Evolutionary conservation across 768 basidiomycete species (phyloP), one percentile per base, ranked within the genome.

Genomic region (Suillus discolor): DNA sequence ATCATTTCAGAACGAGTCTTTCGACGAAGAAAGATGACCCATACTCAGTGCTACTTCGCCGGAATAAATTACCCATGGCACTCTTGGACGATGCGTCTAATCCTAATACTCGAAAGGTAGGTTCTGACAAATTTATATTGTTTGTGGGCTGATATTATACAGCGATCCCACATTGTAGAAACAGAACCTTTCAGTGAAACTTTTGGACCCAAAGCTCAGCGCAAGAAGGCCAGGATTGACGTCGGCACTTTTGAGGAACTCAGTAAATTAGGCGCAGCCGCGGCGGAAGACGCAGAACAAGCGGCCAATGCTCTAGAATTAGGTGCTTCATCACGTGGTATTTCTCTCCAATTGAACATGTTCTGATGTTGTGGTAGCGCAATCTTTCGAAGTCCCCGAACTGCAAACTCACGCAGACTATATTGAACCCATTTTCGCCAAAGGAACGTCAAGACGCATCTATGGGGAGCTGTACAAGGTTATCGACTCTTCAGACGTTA

Each of bases 401-500:
- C 82, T 83, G 45, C 72, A 74, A 62, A 90, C 89, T 0, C 90
- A 94, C 68, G 90, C 92, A 1, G 91, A 93, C 72, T 85, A 86
- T 71, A 89, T 90, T 71, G 96, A 97, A 71, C 94, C 96, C 12
- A 94, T 97, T 65, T 97, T 95, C 72, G 87, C 91, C 61, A 99
- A 99, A 78, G 97, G 97, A 44, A 98, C 96, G 1, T 97, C 95
- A 13, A 85, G 92, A 42, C 89, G 97, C 25, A 99, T 99, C 67
- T 99, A 97, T 79, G 96, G 96, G 66, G 97, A 99, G 77, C 82
- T 99, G 8, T 99, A 99, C 85, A 99, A 99, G 78, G 97, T 99
- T 69, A 95, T 99, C 73, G 97, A 99, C 76, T 99, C 97, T 3
- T 97, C 95, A 8, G 97, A 99, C 74, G 94, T 99, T 49, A 86